Percentiles rank a stretch among this genome's conserved stretches.
Evolutionary conservation across 768 basidiomycete genomes (phyloP).

Genomic region (Grammothele lineata): DNA sequence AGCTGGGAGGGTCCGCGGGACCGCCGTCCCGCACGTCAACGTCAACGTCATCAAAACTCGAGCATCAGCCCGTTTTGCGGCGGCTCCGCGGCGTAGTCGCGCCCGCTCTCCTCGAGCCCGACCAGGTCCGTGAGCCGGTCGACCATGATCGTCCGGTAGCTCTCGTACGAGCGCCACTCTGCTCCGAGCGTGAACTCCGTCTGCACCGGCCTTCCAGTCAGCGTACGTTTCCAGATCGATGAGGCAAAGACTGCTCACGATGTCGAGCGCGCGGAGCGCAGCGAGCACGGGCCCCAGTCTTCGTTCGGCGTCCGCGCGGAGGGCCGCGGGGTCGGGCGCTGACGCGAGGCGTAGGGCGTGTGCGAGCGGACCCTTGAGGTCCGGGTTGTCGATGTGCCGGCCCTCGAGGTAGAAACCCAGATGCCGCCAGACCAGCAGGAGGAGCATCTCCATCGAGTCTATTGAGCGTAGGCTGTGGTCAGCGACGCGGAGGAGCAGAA

Average conservation of each 20-base stretch:
- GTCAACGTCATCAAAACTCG: background rate
- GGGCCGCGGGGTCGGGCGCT: slow-evolving; percentile 51
- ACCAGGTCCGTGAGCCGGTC: slow-evolving; percentile 62
- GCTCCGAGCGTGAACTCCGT: slow-evolving; percentile 38
- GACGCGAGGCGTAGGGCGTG: slow-evolving; percentile 55
- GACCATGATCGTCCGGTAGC: slow-evolving; percentile 75
- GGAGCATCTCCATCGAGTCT: slow-evolving; percentile 75
- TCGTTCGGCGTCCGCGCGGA: slow-evolving; percentile 52
- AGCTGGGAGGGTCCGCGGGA: background rate
- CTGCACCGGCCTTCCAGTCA: slow-evolving; percentile 9
- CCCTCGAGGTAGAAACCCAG: slow-evolving; percentile 57
- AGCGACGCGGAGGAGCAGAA: background rate
- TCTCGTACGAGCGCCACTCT: slow-evolving; percentile 60
- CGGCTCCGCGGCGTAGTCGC: too few species aligned
- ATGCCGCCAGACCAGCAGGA: slow-evolving; percentile 81
- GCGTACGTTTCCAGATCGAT: slow-evolving; percentile 17
- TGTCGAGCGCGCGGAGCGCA: slow-evolving; percentile 49
- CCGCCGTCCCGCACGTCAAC: background rate
- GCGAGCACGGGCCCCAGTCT: slow-evolving; percentile 53
- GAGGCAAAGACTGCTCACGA: slow-evolving; percentile 31
- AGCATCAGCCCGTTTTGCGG: slow-evolving; percentile 8
- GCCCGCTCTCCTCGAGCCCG: slow-evolving; percentile 38
- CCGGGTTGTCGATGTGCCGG: slow-evolving; percentile 32
- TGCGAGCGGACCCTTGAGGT: slow-evolving; percentile 38
- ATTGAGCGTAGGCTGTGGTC: background rate